Evolutionary conservation across 1,284 basidiomycete genomes (phyloP), one percentile per base, ranked within the genome.

Genomic region (Fomitopsis pinicola): DNA sequence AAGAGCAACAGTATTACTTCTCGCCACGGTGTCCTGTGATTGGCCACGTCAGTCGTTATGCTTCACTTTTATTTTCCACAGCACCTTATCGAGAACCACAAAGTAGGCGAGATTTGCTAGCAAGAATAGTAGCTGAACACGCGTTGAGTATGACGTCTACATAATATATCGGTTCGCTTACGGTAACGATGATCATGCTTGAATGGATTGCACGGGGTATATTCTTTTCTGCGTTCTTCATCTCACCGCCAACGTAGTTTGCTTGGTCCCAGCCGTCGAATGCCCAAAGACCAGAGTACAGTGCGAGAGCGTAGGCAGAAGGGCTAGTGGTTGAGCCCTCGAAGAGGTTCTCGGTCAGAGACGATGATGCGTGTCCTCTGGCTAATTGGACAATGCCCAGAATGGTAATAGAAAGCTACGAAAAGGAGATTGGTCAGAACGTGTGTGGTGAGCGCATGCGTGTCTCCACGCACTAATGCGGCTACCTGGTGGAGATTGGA

Each of bases 251-350:
- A 3, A 98, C 92, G 67, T 92, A 98, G 72, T 95, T 89, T 17
- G 84, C 86, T 74, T 91, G 89, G 70, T 95, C 94, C 93, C 95
- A 98, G 0, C 96, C 95, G 72, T 96, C 94, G 69, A 94, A 95
- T 1, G 95, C 95, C 95, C 95, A 99, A 1, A 99, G 76, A 0
- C 95, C 95, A 12, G 94, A 97, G 76, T 98, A 99, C 3, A 98
- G 77, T 0, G 97, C 97, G 12, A 99, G 80, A 4, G 97, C 95
- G 75, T 95, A 99, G 3, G 87, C 80, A 3, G 93, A 90, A 1
- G 93, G 91, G 62, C 90, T 91, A 7, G 73, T 83, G 59, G 90
- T 92, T 3, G 94, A 90, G 2, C 85, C 88, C 7, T 80, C 77
- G 67, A 97, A 98, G 17, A 94, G 70, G 36, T 88, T 80, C 55